Conservation (phyloP, 805 yeast genomes). For the Lachancea dasiensis region DNA sequence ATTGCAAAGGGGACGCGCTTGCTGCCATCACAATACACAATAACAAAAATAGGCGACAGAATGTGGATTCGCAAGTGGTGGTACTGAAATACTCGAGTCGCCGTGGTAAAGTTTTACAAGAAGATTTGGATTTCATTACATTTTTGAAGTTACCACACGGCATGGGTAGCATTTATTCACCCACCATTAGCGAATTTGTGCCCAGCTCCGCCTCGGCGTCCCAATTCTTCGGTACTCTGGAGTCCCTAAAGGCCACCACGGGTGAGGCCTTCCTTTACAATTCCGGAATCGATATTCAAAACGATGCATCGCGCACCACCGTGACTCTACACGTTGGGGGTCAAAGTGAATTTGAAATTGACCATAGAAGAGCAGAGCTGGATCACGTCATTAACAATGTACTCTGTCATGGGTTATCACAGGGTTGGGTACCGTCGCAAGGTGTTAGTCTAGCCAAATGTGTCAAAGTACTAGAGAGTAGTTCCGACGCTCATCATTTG, state of each 20-base stretch:
- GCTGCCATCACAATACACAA: slow-evolving; percentile 28
- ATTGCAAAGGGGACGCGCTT: slow-evolving; percentile 28
- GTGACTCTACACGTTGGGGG: slow-evolving; percentile 30
- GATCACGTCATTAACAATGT: slow-evolving; percentile 27
- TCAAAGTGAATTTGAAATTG: slow-evolving; percentile 26
- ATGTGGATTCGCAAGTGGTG: slow-evolving; percentile 15
- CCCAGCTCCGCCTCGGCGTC: slow-evolving; percentile 29
- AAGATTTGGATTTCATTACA: slow-evolving; percentile 21
- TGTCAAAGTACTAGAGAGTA: slow-evolving; percentile 7
- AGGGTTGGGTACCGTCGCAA: slow-evolving; percentile 25
- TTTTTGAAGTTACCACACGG: slow-evolving; percentile 28
- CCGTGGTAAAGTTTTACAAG: slow-evolving; percentile 20
- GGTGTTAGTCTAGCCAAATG: slow-evolving; percentile 24
- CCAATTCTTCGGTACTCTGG: slow-evolving; percentile 26
- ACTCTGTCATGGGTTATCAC: slow-evolving; percentile 23
- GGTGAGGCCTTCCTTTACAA: slow-evolving; percentile 30
- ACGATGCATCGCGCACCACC: slow-evolving; percentile 20
- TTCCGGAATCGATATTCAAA: slow-evolving; percentile 10
- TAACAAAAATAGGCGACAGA: slow-evolving; percentile 27
- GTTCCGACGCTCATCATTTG: neutral
- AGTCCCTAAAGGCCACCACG: slow-evolving; percentile 29
- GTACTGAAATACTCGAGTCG: slow-evolving; percentile 20
- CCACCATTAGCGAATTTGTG: slow-evolving; percentile 22
- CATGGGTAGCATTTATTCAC: slow-evolving; percentile 24
- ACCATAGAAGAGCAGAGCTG: slow-evolving; percentile 22